A percentile compares a stretch with the other conserved stretches of the same genome.
Evolutionary conservation across 2,329 filamentous ascomycete genomes (phyloP).

Genomic region (Escovopsis sp.): DNA sequence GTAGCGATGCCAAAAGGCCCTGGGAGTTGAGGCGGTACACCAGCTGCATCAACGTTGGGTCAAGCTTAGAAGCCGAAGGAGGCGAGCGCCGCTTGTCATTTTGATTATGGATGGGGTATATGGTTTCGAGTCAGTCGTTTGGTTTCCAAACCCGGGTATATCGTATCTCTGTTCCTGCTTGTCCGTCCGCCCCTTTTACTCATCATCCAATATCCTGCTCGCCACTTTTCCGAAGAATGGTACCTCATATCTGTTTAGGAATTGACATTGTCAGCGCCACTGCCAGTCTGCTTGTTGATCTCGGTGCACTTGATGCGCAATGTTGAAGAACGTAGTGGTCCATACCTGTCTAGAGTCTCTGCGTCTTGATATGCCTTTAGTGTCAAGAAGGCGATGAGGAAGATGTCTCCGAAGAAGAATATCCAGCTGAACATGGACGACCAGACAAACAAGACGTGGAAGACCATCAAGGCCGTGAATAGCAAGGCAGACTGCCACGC

Average conservation of each 20-base stretch:
- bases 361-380: slow-evolving; percentile 75
- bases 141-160: no score
- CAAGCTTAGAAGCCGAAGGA: no score
- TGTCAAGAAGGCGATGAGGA: slow-evolving; percentile 61
- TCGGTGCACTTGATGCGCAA: background rate
- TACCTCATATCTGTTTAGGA: slow-evolving; percentile 53
- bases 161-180: no score
- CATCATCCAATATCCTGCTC: slow-evolving; percentile 81
- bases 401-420: slow-evolving; percentile 61
- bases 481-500: slow-evolving; percentile 86
- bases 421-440: slow-evolving; percentile 72
- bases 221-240: slow-evolving; percentile 77
- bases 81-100: no score
- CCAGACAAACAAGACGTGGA: slow-evolving; percentile 82
- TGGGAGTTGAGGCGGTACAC: no score
- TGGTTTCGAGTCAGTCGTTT: no score
- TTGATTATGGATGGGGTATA: no score
- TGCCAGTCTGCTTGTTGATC: no score
- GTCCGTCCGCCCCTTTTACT: slow-evolving; percentile 21
- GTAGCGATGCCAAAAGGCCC: no score
- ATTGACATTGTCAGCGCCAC: no score
- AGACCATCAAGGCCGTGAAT: slow-evolving; percentile 58
- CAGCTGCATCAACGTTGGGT: no score
- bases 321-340: slow-evolving; percentile 4
- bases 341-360: slow-evolving; percentile 46